Percentiles rank a stretch among this genome's conserved stretches.
phyloP scores from a whole-genome alignment of 2,329 filamentous ascomycete genomes.

The Boeremia exigua region DNA sequence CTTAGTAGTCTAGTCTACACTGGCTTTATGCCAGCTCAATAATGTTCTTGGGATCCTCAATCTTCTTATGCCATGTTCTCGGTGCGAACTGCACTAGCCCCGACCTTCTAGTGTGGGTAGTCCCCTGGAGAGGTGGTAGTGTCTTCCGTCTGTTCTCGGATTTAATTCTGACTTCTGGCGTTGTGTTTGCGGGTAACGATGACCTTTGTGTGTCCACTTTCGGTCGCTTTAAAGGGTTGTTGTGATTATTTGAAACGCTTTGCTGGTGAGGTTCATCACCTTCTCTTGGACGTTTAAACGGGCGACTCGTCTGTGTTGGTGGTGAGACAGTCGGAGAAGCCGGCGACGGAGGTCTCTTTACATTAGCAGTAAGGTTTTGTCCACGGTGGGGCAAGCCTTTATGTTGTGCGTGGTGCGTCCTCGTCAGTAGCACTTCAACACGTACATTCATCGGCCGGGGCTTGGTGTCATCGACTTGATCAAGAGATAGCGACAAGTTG shows the following conservation, averaged over 20 bases:
- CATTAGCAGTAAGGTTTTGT: neutral
- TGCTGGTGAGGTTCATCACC: neutral
- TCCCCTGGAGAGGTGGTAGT: neutral
- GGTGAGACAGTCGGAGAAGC: no score
- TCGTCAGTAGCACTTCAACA: no score
- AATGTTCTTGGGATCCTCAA: neutral
- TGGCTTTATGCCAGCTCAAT: neutral
- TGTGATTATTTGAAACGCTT: no score
- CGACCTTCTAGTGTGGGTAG: neutral
- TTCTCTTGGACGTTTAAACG: neutral
- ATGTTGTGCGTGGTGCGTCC: no score
- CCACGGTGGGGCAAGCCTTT: no score
- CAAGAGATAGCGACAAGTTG: neutral
- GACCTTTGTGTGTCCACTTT: neutral
- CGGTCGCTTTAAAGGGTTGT: neutral
- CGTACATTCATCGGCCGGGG: no score
- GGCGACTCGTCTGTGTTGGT: no score
- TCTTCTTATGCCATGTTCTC: neutral
- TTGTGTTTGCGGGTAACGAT: neutral
- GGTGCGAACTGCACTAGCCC: neutral
- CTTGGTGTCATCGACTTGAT: neutral
- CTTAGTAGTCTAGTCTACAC: neutral
- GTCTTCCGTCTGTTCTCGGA: neutral
- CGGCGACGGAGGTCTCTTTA: neutral
- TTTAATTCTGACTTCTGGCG: neutral